Percentiles rank a stretch among this genome's conserved stretches.
These are phyloP conservation scores for Oryza officinalis DNA, from an alignment of 176 grass and related monocot genomes.

Conservation along the genomic window DNA sequence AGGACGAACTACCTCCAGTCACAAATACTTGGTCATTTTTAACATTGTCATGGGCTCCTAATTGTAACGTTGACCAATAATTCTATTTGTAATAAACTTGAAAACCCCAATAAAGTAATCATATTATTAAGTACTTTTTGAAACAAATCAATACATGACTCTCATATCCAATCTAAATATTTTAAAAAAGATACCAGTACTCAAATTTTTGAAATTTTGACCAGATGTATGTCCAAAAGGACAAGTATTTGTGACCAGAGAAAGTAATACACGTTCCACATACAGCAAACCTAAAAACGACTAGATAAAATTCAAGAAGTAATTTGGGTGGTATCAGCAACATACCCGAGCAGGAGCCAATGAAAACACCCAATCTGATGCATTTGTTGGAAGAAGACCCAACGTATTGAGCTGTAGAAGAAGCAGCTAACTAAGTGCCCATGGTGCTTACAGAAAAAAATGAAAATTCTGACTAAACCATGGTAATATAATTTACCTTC, in stretches of 20 bases:
- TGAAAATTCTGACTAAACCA: constrained; percentile 18
- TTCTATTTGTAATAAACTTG: background rate
- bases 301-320: background rate
- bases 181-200: background rate
- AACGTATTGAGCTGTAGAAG: constrained; percentile 84
- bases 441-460: constrained; percentile 1
- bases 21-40: background rate
- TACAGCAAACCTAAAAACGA: background rate
- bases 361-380: constrained; percentile 94
- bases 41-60: background rate
- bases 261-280: background rate
- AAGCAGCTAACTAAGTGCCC: constrained; percentile 20
- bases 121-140: background rate
- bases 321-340: background rate
- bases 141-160: background rate
- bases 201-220: background rate
- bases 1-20: background rate
- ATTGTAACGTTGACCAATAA: background rate
- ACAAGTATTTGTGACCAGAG: background rate
- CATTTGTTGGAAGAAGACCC: constrained; percentile 96
- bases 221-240: background rate
- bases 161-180: background rate
- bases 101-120: background rate
- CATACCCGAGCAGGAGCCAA: constrained; percentile 77
- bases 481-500: constrained; percentile 61